Base-by-base conservation (phyloP, 768 basidiomycete species). In the Boletus subparvulus region DNA sequence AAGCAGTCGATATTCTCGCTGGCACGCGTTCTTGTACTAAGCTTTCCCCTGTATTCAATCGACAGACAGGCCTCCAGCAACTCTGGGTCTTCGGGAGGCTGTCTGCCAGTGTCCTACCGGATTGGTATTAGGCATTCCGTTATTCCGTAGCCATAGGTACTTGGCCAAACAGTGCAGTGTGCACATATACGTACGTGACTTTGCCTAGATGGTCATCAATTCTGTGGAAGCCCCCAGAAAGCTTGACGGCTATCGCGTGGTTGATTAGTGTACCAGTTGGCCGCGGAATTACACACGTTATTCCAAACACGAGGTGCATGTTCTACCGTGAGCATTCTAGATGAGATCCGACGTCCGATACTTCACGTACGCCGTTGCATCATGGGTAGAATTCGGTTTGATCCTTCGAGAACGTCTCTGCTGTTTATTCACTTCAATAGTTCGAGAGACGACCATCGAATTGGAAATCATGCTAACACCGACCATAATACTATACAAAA, bases 241-340 rank as follows among this genome's bases (percentile, higher is more conserved):
- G 57, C 56, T 68, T 56, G 59, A 54, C 49, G 40, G 55, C 35
- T 55, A 50, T 55, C 62, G 55, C 56, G 49, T 62, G 28, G 63
- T 64, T 55, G 26, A 32, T 44, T 47, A 52, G 47, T 52, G 5
- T 49, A n/a, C 40, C 35, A 48, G 17, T 40, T 63, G 37, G 19
- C 65, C 66, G 68, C 68, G 61, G 68, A 54, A 68, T 68, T 57
- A 46, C 60, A 55, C 61, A 61, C 61, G 46, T 61, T 45, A 3
- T 46, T 37, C 45, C 26, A 45, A 43, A 52, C 61, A 65, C 40
- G 63, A 55, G 55, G 51, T 36, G 30, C 41, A 36, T 13, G 30
- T 37, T 53, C 33, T 54, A 58, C 55, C 44, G 50, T 49, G 37
- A 54, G 19, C 57, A 39, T 58, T 60, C 39, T 26, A 46, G 49